phyloP scores from a whole-genome alignment of 2,329 filamentous ascomycete species.

The Sporothrix euskadiensis region DNA sequence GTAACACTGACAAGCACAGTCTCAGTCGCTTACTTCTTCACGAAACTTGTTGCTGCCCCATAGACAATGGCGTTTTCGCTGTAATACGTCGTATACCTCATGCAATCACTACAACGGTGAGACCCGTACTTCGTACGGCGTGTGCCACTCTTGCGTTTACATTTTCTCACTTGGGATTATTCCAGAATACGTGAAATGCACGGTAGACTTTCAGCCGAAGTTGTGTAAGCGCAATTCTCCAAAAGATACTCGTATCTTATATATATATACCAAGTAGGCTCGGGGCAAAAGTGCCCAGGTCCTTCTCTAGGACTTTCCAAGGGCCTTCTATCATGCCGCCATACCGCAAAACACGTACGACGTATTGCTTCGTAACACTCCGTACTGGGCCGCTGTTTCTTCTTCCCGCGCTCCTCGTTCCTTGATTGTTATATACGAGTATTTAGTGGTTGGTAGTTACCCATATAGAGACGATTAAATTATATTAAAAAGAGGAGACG shows the following conservation, averaged over 20 bases:
- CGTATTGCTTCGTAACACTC: too few relatives aligned
- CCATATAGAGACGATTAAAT: background rate
- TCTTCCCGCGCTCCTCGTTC: background rate
- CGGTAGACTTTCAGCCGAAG: background rate
- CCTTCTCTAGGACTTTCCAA: slow-evolving; percentile 17
- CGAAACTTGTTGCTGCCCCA: too few relatives aligned
- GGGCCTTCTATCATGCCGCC: slow-evolving; percentile 13
- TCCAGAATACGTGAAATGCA: background rate
- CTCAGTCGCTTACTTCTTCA: background rate
- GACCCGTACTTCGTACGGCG: background rate
- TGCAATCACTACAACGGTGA: background rate
- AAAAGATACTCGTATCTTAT: background rate
- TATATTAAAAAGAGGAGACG: background rate
- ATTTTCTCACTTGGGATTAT: background rate
- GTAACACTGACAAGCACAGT: background rate
- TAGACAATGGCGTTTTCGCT: background rate
- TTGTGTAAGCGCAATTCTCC: background rate
- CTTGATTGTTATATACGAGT: background rate
- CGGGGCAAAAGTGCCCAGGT: background rate
- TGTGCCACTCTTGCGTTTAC: background rate
- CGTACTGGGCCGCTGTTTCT: background rate
- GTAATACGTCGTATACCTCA: background rate
- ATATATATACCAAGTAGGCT: background rate
- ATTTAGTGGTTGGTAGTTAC: background rate
- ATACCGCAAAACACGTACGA: background rate